Percentiles rank a stretch among this genome's conserved stretches.
Conservation (phyloP, 2,329 filamentous ascomycete species). For the Hirsutella minnesotensis region DNA sequence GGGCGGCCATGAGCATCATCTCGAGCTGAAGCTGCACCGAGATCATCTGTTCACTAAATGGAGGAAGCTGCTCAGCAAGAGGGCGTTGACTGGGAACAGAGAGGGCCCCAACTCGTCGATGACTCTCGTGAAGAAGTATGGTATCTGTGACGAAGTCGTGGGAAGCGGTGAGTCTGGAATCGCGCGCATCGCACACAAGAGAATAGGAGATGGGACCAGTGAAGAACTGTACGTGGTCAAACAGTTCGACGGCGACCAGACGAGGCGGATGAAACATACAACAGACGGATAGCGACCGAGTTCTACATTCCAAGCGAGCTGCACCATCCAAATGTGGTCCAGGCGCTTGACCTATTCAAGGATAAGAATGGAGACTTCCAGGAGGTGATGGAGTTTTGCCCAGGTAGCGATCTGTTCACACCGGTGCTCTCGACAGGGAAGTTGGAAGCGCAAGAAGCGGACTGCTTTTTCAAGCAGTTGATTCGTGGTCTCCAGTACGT, state of each 20-base stretch:
- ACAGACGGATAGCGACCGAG: constrained; percentile 91
- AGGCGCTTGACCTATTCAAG: constrained; percentile 88
- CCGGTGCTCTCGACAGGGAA: constrained; percentile 84
- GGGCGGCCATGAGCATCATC: constrained; percentile 73
- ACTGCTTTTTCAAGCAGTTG: constrained; percentile 98
- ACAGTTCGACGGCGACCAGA: constrained; percentile 91
- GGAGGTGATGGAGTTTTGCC: constrained; percentile 99
- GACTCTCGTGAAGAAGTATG: constrained; percentile 89
- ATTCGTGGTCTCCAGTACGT: constrained; percentile 99
- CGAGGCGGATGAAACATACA: constrained; percentile 94
- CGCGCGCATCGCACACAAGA: constrained; percentile 94
- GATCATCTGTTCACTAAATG: constrained; percentile 93
- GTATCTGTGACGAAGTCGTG: constrained; percentile 95
- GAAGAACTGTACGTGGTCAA: constrained; percentile 97
- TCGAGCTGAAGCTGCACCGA: constrained; percentile 82
- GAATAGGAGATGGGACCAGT: constrained; percentile 63
- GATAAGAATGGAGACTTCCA: constrained; percentile 96
- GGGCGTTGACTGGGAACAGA: constrained; percentile 71
- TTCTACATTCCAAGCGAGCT: constrained; percentile 98
- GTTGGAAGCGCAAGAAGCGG: constrained; percentile 82
- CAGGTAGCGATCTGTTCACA: constrained; percentile 90
- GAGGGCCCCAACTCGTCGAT: constrained; percentile 56
- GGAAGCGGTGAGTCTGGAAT: constrained; percentile 95
- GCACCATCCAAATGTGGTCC: constrained; percentile 94
- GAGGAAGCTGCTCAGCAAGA: constrained; percentile 74